These are phyloP conservation scores for Beauveria rudraprayagi DNA, from an alignment of 2,329 filamentous ascomycete genomes.

Conservation along the genomic window DNA sequence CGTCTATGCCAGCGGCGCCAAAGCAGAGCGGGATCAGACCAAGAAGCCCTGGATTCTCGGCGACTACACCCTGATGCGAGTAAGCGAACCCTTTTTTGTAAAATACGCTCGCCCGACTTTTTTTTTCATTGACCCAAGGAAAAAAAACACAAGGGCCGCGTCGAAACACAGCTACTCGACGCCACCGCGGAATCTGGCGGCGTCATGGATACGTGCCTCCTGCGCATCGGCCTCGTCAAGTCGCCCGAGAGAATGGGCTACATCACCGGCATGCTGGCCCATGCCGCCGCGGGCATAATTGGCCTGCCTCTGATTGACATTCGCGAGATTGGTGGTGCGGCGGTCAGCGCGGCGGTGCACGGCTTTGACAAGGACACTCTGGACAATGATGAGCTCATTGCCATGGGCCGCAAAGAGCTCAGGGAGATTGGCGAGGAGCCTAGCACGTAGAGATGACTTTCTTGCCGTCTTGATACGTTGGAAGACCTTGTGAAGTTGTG, in stretches of 20 bases:
- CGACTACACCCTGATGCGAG: slow-evolving; percentile 41
- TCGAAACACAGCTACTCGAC: slow-evolving; percentile 34
- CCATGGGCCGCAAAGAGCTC: slow-evolving; percentile 1
- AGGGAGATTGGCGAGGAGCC: neutral
- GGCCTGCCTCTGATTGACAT: slow-evolving; percentile 6
- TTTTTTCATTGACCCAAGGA: neutral
- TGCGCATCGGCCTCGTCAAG: slow-evolving; percentile 36
- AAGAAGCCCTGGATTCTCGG: slow-evolving; percentile 30
- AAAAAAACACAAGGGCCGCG: slow-evolving; percentile 32
- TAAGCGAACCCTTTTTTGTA: slow-evolving; percentile 19
- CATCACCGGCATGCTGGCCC: neutral
- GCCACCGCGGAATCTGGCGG: slow-evolving; percentile 31
- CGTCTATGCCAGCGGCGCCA: slow-evolving; percentile 40
- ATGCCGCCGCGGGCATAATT: neutral
- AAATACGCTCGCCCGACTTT: neutral
- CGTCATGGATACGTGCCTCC: slow-evolving; percentile 29
- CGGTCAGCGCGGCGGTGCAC: neutral
- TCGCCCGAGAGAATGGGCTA: slow-evolving; percentile 1
- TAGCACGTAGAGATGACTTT: neutral
- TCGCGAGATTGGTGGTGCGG: slow-evolving; percentile 1
- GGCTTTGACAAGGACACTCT: slow-evolving; percentile 10
- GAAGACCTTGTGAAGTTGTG: neutral
- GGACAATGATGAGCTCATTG: slow-evolving; percentile 4
- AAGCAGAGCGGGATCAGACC: slow-evolving; percentile 34
- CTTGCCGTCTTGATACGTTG: neutral